phyloP scores from a whole-genome alignment of 805 yeast genomes.

The Zygoascus bituminiphila region DNA sequence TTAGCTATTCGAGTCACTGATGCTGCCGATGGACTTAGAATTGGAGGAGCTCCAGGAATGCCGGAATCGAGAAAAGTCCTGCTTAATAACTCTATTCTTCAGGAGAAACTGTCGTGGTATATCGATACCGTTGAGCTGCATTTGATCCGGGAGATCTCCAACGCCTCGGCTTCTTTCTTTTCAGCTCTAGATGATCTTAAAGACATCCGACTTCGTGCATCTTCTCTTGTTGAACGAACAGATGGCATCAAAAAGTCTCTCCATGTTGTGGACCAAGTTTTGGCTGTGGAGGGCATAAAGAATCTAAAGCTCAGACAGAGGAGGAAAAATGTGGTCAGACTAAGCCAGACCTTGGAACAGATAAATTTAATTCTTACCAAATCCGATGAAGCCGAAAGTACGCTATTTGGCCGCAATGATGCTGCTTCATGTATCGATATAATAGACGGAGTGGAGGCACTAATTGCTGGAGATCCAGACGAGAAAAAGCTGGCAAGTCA shows the following conservation, averaged over 20 bases:
- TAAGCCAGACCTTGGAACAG: slow-evolving; percentile 57
- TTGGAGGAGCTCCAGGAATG: slow-evolving; percentile 23
- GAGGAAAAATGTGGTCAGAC: slow-evolving; percentile 48
- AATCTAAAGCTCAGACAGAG: slow-evolving; percentile 43
- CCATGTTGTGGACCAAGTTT: slow-evolving; percentile 37
- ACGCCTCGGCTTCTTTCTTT: slow-evolving; percentile 77
- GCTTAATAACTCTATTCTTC: slow-evolving; percentile 50
- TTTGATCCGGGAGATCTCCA: slow-evolving; percentile 72
- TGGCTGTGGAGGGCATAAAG: slow-evolving; percentile 43
- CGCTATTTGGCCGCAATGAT: slow-evolving; percentile 36
- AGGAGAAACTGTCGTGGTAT: slow-evolving; percentile 72
- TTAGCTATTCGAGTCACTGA: slow-evolving; percentile 16
- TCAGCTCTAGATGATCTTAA: slow-evolving; percentile 74
- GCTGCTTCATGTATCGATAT: slow-evolving; percentile 49
- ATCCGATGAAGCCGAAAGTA: slow-evolving; percentile 42
- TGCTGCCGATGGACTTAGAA: slow-evolving; percentile 4
- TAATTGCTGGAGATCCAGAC: slow-evolving; percentile 46
- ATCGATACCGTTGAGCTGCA: slow-evolving; percentile 79
- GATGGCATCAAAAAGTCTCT: slow-evolving; percentile 41
- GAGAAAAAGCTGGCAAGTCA: slow-evolving; percentile 6
- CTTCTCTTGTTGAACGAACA: slow-evolving; percentile 41
- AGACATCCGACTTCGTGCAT: slow-evolving; percentile 44
- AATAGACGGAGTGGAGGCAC: slow-evolving; percentile 46
- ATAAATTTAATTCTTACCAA: slow-evolving; percentile 39
- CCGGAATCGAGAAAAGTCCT: slow-evolving; percentile 31